Evolutionary conservation across 352 stramenopile genomes (phyloP).

Genomic region (Phytophthora melonis): DNA sequence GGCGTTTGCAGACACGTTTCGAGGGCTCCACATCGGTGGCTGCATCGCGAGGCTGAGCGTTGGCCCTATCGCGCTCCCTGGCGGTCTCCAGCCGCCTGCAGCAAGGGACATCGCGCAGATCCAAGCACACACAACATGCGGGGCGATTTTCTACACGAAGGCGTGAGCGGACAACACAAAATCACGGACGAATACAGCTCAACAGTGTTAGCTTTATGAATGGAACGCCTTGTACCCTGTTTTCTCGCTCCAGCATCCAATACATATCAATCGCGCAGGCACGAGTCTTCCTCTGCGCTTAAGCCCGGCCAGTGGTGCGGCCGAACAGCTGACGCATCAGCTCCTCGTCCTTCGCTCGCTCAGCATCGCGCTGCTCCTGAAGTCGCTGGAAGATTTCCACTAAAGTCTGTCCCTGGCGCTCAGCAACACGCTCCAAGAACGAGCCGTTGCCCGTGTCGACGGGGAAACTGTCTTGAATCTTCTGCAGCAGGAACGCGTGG

Average conservation of each 20-base stretch:
- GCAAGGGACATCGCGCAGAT: conserved; percentile 27
- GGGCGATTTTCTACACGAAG: conserved; percentile 52
- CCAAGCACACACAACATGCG: conserved; percentile 59
- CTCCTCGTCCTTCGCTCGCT: conserved; percentile 42
- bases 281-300: not conserved
- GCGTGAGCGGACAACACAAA: conserved; percentile 1
- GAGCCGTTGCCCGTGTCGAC: conserved; percentile 42
- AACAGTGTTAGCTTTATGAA: conserved; percentile 23
- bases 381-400: conserved; percentile 48
- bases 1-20: conserved; percentile 36
- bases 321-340: conserved; percentile 42
- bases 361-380: conserved; percentile 38
- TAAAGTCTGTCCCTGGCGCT: conserved; percentile 45
- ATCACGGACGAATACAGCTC: not conserved
- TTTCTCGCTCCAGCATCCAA: not conserved
- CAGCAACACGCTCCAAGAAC: conserved; percentile 47
- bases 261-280: conserved; percentile 1
- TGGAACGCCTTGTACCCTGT: conserved; percentile 2
- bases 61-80: conserved; percentile 46
- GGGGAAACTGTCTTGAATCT: conserved; percentile 49
- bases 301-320: conserved; percentile 16
- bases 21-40: conserved; percentile 33
- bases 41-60: conserved; percentile 50
- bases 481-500: conserved; percentile 44
- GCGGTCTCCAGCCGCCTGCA: conserved; percentile 16